These are phyloP conservation scores for Pleurotus giganteus DNA, from an alignment of 768 basidiomycete genomes.

Conservation along the genomic window DNA sequence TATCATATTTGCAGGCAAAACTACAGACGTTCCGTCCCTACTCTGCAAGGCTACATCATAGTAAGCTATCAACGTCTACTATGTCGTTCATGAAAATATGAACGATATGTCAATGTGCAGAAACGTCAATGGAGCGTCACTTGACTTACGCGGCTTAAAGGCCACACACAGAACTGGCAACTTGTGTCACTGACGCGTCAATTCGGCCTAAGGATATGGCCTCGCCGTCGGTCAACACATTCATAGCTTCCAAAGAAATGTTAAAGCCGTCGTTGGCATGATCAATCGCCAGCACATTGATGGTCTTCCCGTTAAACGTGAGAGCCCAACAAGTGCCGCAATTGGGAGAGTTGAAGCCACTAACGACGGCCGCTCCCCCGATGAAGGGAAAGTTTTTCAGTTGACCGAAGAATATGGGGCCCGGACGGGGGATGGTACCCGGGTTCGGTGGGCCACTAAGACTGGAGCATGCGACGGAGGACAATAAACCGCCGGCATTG, in stretches of 20 bases:
- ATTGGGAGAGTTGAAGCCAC: slow-evolving; percentile 45
- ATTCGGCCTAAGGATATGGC: slow-evolving; percentile 49
- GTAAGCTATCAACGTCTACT: too few species aligned
- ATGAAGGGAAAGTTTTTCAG: slow-evolving; percentile 61
- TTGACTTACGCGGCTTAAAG: slow-evolving; percentile 23
- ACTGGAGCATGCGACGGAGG: slow-evolving; percentile 43
- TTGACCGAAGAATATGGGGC: slow-evolving; percentile 46
- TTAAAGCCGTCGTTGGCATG: slow-evolving; percentile 46
- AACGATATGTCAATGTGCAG: neutral
- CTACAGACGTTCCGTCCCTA: too few species aligned
- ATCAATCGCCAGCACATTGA: slow-evolving; percentile 55
- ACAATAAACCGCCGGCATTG: slow-evolving; percentile 33
- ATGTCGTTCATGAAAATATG: neutral
- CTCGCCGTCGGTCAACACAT: slow-evolving; percentile 45
- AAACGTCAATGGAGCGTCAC: neutral
- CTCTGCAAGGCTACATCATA: too few species aligned
- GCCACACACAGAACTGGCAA: slow-evolving; percentile 51
- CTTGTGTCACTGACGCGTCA: slow-evolving; percentile 38
- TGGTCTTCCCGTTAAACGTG: slow-evolving; percentile 41
- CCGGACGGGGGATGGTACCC: slow-evolving; percentile 38
- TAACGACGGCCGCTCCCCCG: slow-evolving; percentile 51
- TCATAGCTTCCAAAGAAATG: slow-evolving; percentile 51
- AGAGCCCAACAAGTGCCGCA: slow-evolving; percentile 65
- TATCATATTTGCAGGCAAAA: too few species aligned
- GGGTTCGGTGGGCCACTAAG: slow-evolving; percentile 52